phyloP scores from a whole-genome alignment of 176 grass and related monocot genomes.

The Pontederia paniculata region DNA sequence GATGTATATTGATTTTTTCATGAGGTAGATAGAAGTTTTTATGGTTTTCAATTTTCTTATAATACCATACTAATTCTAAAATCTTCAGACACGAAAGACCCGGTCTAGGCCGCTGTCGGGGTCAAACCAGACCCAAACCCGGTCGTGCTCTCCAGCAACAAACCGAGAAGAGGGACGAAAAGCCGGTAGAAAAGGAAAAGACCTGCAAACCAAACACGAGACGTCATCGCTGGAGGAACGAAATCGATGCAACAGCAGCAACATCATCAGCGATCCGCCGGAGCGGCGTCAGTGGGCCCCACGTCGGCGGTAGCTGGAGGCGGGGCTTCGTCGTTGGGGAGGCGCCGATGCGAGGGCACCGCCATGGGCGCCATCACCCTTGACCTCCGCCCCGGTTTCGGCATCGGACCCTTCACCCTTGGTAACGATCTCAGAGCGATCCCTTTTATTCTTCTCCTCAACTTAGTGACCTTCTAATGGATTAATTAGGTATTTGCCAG shows the following conservation, averaged over 20 bases:
- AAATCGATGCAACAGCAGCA: conserved; percentile 5
- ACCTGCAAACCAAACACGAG: neutral
- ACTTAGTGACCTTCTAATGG: neutral
- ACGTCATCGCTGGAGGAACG: neutral
- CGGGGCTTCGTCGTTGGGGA: conserved; percentile 29
- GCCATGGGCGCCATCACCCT: conserved; percentile 93
- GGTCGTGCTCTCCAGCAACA: too few species aligned
- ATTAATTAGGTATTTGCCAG: neutral
- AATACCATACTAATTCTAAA: too few species aligned
- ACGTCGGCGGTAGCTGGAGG: conserved; percentile 3
- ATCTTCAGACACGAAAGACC: too few species aligned
- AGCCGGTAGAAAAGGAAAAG: neutral
- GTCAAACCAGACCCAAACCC: too few species aligned
- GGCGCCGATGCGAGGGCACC: conserved; percentile 71
- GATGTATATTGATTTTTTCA: too few species aligned
- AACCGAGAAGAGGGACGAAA: too few species aligned
- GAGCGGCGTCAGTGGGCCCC: neutral
- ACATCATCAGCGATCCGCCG: conserved; percentile 15
- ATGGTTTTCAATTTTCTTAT: too few species aligned
- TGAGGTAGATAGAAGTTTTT: too few species aligned
- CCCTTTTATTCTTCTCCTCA: neutral
- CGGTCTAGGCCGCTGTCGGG: too few species aligned
- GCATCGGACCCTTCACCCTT: conserved; percentile 77
- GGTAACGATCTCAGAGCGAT: conserved; percentile 29
- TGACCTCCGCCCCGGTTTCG: conserved; percentile 79